Conservation (phyloP, 2,329 filamentous ascomycete species). For the Nemania sp. region DNA sequence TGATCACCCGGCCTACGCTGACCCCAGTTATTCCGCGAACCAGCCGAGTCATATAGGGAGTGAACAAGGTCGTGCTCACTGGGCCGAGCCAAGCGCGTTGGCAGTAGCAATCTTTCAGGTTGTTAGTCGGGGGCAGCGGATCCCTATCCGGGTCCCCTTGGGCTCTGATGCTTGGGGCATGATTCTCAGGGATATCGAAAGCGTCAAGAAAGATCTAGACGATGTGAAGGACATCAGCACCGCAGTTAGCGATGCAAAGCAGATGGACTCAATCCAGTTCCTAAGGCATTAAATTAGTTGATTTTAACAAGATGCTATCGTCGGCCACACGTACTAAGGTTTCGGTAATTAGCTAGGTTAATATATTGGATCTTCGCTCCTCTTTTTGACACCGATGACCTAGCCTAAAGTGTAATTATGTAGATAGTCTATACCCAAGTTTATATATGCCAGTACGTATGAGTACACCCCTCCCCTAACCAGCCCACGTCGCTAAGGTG, state of each 20-base stretch:
- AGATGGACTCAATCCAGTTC: constrained; percentile 9
- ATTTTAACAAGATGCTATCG: not conserved
- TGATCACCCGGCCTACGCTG: constrained; percentile 56
- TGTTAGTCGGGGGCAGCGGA: constrained; percentile 50
- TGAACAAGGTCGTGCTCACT: constrained; percentile 45
- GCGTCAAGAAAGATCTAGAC: constrained; percentile 49
- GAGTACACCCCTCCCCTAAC: too few species aligned
- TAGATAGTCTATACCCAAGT: too few species aligned
- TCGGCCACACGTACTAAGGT: not conserved
- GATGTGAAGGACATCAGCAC: constrained; percentile 52
- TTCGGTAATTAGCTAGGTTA: not conserved
- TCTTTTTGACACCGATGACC: not conserved
- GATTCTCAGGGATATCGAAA: constrained; percentile 50
- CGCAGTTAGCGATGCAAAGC: constrained; percentile 38
- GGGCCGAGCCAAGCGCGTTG: constrained; percentile 52
- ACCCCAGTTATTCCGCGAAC: constrained; percentile 46
- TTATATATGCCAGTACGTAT: too few species aligned
- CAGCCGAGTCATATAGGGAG: constrained; percentile 45
- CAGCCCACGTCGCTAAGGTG: too few species aligned
- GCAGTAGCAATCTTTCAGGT: constrained; percentile 54
- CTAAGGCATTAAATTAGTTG: not conserved
- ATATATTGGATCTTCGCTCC: not conserved
- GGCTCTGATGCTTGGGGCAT: constrained; percentile 55
- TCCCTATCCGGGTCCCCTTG: constrained; percentile 58
- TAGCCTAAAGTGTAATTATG: too few species aligned